Evolutionary conservation across 768 basidiomycete genomes (phyloP).

Genomic region (Amanita muscaria): DNA sequence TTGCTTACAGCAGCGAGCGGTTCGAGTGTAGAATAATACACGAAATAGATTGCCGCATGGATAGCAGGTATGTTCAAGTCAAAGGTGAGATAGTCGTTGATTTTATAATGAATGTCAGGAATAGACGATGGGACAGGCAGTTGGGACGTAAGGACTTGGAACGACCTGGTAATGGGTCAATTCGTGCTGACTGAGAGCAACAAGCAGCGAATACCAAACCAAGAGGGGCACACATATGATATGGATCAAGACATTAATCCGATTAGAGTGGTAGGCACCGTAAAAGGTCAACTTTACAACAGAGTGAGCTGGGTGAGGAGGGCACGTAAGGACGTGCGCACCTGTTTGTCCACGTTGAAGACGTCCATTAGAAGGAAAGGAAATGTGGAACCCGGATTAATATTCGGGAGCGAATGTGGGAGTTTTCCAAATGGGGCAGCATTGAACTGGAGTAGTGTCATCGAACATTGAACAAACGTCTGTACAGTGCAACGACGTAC

Average conservation of each 20-base stretch:
- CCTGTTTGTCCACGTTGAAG: constrained; percentile 69
- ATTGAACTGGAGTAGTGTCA: background rate
- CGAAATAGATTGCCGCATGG: constrained; percentile 46
- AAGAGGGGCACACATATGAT: constrained; percentile 78
- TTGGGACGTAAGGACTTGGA: constrained; percentile 40
- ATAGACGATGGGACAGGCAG: constrained; percentile 47
- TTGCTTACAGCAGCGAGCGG: constrained; percentile 72
- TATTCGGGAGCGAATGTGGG: no score
- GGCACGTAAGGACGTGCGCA: constrained; percentile 16
- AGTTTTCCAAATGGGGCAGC: no score
- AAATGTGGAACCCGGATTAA: no score
- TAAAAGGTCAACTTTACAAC: constrained; percentile 68
- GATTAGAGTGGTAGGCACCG: constrained; percentile 84
- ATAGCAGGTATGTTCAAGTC: constrained; percentile 63
- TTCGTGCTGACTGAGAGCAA: background rate
- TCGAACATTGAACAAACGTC: background rate
- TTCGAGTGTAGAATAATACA: constrained; percentile 78
- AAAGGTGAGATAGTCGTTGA: constrained; percentile 59
- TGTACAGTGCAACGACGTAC: background rate
- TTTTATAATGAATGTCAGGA: constrained; percentile 39
- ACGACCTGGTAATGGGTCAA: constrained; percentile 39
- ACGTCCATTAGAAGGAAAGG: no score
- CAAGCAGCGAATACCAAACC: constrained; percentile 46
- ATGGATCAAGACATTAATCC: constrained; percentile 78
- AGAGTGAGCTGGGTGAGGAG: constrained; percentile 2